These are phyloP conservation scores for Ceratorhiza oryzae-sativae DNA, from an alignment of 1,284 basidiomycete species.

Conservation along the genomic window DNA sequence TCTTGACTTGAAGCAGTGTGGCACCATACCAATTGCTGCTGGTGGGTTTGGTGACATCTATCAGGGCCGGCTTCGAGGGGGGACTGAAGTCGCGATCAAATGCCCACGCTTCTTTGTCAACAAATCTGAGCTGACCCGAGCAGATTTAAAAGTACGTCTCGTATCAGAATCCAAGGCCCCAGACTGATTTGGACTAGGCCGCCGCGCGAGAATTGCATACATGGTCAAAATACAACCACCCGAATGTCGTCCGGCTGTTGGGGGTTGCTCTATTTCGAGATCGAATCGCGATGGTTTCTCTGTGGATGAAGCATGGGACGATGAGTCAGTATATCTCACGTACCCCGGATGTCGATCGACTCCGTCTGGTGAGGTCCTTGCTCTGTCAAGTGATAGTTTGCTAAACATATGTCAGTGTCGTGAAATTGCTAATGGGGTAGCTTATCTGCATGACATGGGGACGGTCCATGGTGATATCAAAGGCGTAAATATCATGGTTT, in stretches of 20 bases:
- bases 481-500: background rate
- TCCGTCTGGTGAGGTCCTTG: background rate
- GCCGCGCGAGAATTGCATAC: slow-evolving; percentile 1
- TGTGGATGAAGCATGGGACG: slow-evolving; percentile 20
- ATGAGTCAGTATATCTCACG: background rate
- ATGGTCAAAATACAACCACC: slow-evolving; percentile 20
- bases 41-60: slow-evolving; percentile 14
- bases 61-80: background rate
- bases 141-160: background rate
- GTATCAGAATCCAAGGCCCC: background rate
- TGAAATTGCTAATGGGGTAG: slow-evolving; percentile 3
- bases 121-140: background rate
- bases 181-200: background rate
- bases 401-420: background rate
- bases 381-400: background rate
- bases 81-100: slow-evolving; percentile 7
- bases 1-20: background rate
- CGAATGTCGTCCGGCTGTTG: background rate
- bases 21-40: background rate
- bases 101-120: background rate
- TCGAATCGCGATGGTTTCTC: slow-evolving; percentile 14
- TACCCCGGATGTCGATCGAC: background rate
- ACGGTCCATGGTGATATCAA: slow-evolving; percentile 25
- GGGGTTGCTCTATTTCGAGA: slow-evolving; percentile 4
- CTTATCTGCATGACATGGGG: slow-evolving; percentile 7